Evolutionary conservation across 495 filamentous ascomycete species (phyloP).

Genomic region (Haplographium delicatum): DNA sequence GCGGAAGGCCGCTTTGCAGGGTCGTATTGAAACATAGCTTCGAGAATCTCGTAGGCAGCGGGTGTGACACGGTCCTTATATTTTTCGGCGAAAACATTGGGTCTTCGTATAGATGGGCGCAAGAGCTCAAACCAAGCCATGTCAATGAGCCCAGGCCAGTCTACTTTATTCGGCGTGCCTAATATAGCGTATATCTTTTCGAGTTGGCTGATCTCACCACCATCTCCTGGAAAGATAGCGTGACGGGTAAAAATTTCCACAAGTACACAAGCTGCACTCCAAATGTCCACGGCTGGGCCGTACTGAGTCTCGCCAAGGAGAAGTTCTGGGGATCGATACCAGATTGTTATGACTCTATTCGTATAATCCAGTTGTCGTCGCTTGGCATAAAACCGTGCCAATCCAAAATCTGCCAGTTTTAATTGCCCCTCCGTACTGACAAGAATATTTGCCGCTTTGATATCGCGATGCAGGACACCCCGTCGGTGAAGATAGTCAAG

Average conservation of each 20-base stretch:
- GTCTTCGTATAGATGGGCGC: constrained; percentile 64
- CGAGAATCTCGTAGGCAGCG: constrained; percentile 76
- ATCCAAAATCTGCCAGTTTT: constrained; percentile 93
- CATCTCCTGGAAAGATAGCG: constrained; percentile 93
- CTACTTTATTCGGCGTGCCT: constrained; percentile 74
- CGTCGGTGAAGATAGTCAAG: constrained; percentile 91
- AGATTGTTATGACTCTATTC: constrained; percentile 96
- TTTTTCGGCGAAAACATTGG: constrained; percentile 76
- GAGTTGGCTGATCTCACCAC: constrained; percentile 88
- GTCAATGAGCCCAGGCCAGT: constrained; percentile 84
- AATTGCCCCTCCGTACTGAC: constrained; percentile 82
- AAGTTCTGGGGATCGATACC: constrained; percentile 93
- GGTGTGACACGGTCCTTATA: constrained; percentile 70
- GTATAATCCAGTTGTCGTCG: constrained; percentile 93
- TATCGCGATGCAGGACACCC: constrained; percentile 92
- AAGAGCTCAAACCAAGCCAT: constrained; percentile 97
- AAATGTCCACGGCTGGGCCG: constrained; percentile 91
- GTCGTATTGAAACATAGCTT: constrained; percentile 80
- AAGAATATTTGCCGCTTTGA: constrained; percentile 92
- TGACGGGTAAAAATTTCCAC: constrained; percentile 94
- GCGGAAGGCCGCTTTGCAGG: constrained; percentile 80
- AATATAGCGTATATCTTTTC: constrained; percentile 94
- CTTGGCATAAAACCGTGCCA: constrained; percentile 96
- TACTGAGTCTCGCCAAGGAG: constrained; percentile 93
- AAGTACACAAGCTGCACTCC: constrained; percentile 95